Conservation (phyloP, 2,329 filamentous ascomycete species). For the Sphaerulina populicola region DNA sequence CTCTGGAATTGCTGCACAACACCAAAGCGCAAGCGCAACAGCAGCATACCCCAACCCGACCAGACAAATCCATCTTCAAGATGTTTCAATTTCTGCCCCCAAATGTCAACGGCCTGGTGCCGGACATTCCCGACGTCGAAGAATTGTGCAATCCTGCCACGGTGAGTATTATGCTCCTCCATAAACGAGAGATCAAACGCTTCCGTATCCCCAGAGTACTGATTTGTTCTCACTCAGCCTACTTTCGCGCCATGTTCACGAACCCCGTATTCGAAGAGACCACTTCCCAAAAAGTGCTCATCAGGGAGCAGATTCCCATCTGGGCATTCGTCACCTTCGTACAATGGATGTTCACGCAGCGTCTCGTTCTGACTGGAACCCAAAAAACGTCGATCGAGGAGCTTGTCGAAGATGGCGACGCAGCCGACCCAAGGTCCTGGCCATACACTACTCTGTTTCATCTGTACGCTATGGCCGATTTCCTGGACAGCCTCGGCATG, state of each 20-base stretch:
- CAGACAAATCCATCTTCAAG: neutral
- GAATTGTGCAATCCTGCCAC: neutral
- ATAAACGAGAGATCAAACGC: neutral
- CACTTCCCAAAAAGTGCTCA: neutral
- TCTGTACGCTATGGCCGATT: conserved; percentile 14
- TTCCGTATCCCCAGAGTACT: neutral
- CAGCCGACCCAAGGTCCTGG: conserved; percentile 9
- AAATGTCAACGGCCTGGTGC: neutral
- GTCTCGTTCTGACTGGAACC: neutral
- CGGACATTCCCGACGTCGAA: neutral
- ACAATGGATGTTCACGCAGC: conserved; percentile 11
- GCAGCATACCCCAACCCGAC: neutral
- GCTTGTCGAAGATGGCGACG: neutral
- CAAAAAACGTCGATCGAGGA: neutral
- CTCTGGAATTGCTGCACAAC: neutral
- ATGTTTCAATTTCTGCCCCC: neutral
- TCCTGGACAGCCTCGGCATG: conserved; percentile 5
- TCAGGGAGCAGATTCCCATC: neutral
- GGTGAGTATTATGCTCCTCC: neutral
- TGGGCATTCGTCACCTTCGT: conserved; percentile 13
- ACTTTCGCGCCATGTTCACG: neutral
- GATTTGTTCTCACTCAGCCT: neutral
- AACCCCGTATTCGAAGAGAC: neutral
- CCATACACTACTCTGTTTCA: conserved; percentile 5
- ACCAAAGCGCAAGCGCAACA: no score